These are phyloP conservation scores for Mycena sp. DNA, from an alignment of 1,284 basidiomycete species.

Conservation along the genomic window DNA sequence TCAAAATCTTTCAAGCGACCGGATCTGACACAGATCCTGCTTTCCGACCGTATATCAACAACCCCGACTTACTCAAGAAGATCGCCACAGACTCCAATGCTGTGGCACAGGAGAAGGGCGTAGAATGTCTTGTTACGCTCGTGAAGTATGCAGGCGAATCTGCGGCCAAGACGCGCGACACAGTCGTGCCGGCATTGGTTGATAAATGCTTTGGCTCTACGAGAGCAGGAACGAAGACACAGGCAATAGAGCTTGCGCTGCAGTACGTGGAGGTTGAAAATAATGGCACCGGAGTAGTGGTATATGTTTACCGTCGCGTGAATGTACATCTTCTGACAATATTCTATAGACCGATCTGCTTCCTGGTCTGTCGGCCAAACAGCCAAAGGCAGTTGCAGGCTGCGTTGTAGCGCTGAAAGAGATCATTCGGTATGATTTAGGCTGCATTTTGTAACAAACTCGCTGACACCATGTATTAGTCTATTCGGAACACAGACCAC, in stretches of 20 bases:
- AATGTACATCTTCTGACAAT: slow-evolving; percentile 41
- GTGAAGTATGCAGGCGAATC: slow-evolving; percentile 94
- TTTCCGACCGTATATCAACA: slow-evolving; percentile 89
- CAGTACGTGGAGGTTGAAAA: slow-evolving; percentile 97
- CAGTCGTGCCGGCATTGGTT: slow-evolving; percentile 89
- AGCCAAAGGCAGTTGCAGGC: slow-evolving; percentile 94
- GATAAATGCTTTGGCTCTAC: slow-evolving; percentile 97
- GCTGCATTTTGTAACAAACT: background rate
- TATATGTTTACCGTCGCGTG: slow-evolving; percentile 61
- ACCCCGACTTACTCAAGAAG: slow-evolving; percentile 85
- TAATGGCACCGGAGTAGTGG: slow-evolving; percentile 87
- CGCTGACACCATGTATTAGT: slow-evolving; percentile 23
- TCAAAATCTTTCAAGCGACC: slow-evolving; percentile 88
- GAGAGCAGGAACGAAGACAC: slow-evolving; percentile 91
- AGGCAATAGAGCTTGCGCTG: slow-evolving; percentile 87
- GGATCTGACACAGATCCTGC: slow-evolving; percentile 94
- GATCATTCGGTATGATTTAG: slow-evolving; percentile 59
- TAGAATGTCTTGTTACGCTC: slow-evolving; percentile 87
- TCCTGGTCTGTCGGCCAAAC: slow-evolving; percentile 90
- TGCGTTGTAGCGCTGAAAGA: slow-evolving; percentile 87
- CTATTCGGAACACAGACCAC: slow-evolving; percentile 86
- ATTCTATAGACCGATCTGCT: slow-evolving; percentile 79
- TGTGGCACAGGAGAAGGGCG: slow-evolving; percentile 97
- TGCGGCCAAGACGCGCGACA: slow-evolving; percentile 83
- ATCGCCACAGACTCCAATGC: slow-evolving; percentile 94